Evolutionary conservation across 805 yeast genomes (phyloP), one percentile per base, ranked within the genome.

Genomic region (Zygoascus ofunaensis): DNA sequence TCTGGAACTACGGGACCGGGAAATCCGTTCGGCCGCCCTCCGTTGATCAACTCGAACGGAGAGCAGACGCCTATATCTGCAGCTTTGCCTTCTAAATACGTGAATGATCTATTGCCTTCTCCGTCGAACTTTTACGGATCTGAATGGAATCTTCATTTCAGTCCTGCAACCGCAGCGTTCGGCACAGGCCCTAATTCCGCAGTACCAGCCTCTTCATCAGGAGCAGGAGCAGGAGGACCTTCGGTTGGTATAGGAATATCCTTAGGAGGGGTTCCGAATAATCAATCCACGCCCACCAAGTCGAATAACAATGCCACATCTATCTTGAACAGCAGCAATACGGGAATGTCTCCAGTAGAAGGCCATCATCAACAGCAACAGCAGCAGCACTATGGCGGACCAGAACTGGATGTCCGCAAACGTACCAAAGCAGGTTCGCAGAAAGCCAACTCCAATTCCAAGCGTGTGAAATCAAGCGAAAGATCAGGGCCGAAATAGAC

Each of bases 121-220:
- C 95, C 95, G 0, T 74, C 79, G n/a, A 82, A 76, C 49, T 78
- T 79, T 52, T 84, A 82, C 54, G 74, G 79, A 4, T 70, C 76
- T 43, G 80, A 76, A 37, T 76, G 80, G 80, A 66, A 66, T 41
- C 63, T 70, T 12, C 71, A 73, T 8, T 69, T 66, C 56, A 50
- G 53, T 4, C 56, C 57, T 4, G 51, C 56, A 7, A 49, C 58
- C 4, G 58, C 58, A 30, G 54, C 57, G 41, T 22, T 23, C n/a
- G 37, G 42, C 22, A 24, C 47, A 23, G 21, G 42, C n/a, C 12
- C 45, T 20, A 21, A 34, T 8, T 10, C 30, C 8, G 34, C 32
- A 3, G 32, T 21, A 15, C 36, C 19, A 15, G 17, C 18, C 12
- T 20, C 21, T 37, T 5, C 17, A 14, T 14, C 21, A 33, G 30